Conservation (phyloP, 2,329 filamentous ascomycete genomes). For the Aureobasidium mangrovei region DNA sequence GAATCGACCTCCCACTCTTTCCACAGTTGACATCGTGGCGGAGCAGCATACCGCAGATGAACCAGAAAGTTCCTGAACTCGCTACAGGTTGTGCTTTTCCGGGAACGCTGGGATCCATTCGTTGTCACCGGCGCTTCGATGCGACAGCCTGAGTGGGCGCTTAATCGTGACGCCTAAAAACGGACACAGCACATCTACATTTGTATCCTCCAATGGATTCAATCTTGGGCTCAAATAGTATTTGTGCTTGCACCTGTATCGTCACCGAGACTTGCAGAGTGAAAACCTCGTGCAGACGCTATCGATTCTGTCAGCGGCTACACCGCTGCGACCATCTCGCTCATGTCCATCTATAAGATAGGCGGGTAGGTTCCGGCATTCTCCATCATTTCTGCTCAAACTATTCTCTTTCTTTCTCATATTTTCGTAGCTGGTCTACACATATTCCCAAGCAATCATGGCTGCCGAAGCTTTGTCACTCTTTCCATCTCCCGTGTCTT, state of each 20-base stretch:
- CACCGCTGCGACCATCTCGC: background rate
- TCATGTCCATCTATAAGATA: background rate
- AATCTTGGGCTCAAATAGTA: background rate
- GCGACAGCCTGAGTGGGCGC: background rate
- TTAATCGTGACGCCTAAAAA: background rate
- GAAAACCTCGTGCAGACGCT: background rate
- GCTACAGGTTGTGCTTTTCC: too few relatives aligned
- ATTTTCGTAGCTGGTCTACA: background rate
- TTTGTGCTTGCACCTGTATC: background rate
- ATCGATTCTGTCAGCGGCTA: conserved; percentile 9
- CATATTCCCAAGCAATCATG: background rate
- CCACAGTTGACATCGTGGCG: too few relatives aligned
- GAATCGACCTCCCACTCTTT: too few relatives aligned
- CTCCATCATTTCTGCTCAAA: background rate
- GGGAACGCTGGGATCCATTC: background rate
- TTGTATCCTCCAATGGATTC: background rate
- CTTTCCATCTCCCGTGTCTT: conserved; percentile 8
- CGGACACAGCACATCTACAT: background rate
- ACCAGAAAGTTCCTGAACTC: too few relatives aligned
- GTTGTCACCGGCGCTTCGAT: background rate
- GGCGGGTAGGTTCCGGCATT: background rate
- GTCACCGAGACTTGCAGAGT: background rate
- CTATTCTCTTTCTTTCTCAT: background rate
- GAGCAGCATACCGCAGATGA: too few relatives aligned
- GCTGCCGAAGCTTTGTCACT: conserved; percentile 8